These are phyloP conservation scores for Capronia americana DNA, from an alignment of 2,329 filamentous ascomycete species.

Conservation along the genomic window DNA sequence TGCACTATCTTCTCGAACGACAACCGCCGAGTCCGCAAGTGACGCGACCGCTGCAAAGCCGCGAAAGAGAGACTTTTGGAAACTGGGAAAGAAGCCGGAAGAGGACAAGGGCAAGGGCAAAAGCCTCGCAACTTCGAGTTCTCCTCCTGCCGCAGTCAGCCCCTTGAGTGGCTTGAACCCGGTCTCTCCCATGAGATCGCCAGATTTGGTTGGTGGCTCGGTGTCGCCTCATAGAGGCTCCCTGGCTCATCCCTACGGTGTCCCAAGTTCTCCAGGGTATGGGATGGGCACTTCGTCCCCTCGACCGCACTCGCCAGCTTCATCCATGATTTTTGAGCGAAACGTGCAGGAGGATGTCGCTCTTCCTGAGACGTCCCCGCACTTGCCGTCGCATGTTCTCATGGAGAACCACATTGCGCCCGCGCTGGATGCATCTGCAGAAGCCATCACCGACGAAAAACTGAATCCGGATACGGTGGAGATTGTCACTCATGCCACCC, in stretches of 20 bases:
- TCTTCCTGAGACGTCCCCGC: conserved; percentile 74
- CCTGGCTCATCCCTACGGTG: conserved; percentile 43
- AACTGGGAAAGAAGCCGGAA: conserved; percentile 67
- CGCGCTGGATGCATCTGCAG: conserved; percentile 86
- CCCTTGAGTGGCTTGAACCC: conserved; percentile 38
- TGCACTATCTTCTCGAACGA: conserved; percentile 1
- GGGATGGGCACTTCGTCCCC: conserved; percentile 73
- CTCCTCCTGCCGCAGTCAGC: conserved; percentile 39
- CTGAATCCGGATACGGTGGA: conserved; percentile 89
- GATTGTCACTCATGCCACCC: conserved; percentile 84
- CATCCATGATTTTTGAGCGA: conserved; percentile 84
- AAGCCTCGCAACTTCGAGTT: conserved; percentile 33
- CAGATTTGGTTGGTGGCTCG: conserved; percentile 55
- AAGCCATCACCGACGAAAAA: conserved; percentile 85
- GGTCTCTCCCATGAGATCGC: conserved; percentile 41
- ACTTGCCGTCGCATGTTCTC: conserved; percentile 91
- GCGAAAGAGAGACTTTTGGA: conserved; percentile 66
- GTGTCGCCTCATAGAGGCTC: conserved; percentile 47
- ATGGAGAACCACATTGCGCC: conserved; percentile 94
- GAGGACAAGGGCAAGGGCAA: conserved; percentile 44
- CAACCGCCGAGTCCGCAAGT: conserved; percentile 6
- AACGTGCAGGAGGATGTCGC: conserved; percentile 82
- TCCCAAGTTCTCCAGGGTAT: conserved; percentile 68
- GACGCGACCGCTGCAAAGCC: conserved; percentile 44
- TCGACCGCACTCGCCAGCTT: conserved; percentile 77